Percentiles rank a stretch among this genome's conserved stretches.
Conservation (phyloP, 441 rosid species). For the Populus hybrid region DNA sequence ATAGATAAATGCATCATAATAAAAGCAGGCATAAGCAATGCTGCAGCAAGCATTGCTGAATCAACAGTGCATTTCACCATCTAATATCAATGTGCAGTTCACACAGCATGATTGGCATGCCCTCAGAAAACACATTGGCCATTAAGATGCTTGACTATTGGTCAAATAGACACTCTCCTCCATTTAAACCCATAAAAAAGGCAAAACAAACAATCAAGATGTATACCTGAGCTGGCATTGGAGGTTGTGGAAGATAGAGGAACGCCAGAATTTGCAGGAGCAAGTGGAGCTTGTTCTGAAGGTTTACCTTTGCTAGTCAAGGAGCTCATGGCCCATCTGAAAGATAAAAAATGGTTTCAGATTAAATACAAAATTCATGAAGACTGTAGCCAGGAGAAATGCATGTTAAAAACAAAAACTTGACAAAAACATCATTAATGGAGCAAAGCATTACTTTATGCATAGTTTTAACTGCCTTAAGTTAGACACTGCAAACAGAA, state of each 20-base stretch:
- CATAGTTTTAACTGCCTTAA: neutral
- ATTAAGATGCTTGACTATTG: neutral
- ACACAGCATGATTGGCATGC: neutral
- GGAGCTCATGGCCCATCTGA: constrained; percentile 99
- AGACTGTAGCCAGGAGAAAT: neutral
- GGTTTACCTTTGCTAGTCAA: constrained; percentile 93
- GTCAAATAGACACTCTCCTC: neutral
- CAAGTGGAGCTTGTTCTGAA: constrained; percentile 73
- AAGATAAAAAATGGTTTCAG: constrained; percentile 7
- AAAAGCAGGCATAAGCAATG: constrained; percentile 1
- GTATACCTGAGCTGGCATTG: constrained; percentile 64
- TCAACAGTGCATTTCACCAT: neutral
- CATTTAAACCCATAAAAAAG: neutral
- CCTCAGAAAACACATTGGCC: neutral
- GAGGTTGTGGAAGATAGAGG: constrained; percentile 49
- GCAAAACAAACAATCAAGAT: constrained; percentile 12
- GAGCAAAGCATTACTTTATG: neutral
- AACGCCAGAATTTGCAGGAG: constrained; percentile 51
- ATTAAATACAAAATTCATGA: constrained; percentile 4
- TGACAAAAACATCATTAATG: neutral
- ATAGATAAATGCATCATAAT: neutral
- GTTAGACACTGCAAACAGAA: neutral
- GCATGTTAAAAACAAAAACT: neutral
- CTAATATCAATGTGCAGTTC: neutral
- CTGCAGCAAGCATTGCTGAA: neutral